These are phyloP conservation scores for Talaromyces funiculosus DNA, from an alignment of 2,329 filamentous ascomycete species.

Conservation along the genomic window DNA sequence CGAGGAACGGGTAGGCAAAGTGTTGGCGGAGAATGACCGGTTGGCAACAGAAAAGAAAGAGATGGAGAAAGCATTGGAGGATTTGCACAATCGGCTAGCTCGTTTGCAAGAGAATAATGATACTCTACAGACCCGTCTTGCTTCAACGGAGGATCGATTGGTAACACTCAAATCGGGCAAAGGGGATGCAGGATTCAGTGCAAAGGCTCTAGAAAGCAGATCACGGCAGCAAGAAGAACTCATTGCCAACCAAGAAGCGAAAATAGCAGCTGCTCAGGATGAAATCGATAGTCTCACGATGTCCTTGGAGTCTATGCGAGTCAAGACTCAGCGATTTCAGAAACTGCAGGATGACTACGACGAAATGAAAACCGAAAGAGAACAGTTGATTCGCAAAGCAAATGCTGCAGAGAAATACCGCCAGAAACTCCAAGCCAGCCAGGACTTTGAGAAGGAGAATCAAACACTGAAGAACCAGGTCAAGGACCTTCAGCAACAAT, in stretches of 20 bases:
- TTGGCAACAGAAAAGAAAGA: conserved; percentile 48
- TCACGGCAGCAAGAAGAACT: conserved; percentile 61
- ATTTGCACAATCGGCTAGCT: conserved; percentile 57
- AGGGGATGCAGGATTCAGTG: conserved; percentile 43
- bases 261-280: conserved; percentile 51
- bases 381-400: conserved; percentile 43
- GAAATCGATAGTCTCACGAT: conserved; percentile 42
- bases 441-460: conserved; percentile 47
- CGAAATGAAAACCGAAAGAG: conserved; percentile 44
- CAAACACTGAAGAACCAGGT: conserved; percentile 42
- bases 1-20: conserved; percentile 44
- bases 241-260: conserved; percentile 64
- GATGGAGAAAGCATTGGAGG: conserved; percentile 41
- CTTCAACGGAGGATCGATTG: conserved; percentile 45
- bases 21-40: conserved; percentile 54
- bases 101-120: conserved; percentile 49
- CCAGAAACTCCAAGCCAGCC: conserved; percentile 45
- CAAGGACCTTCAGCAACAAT: conserved; percentile 42
- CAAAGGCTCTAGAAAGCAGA: conserved; percentile 44
- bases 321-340: conserved; percentile 42
- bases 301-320: conserved; percentile 39
- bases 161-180: conserved; percentile 49
- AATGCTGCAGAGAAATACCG: conserved; percentile 47
- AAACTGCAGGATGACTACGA: conserved; percentile 47
- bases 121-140: conserved; percentile 40